Percentiles rank a stretch among this genome's conserved stretches.
Conservation (phyloP, 2,329 filamentous ascomycete species). For the Microcyclosporella mali region DNA sequence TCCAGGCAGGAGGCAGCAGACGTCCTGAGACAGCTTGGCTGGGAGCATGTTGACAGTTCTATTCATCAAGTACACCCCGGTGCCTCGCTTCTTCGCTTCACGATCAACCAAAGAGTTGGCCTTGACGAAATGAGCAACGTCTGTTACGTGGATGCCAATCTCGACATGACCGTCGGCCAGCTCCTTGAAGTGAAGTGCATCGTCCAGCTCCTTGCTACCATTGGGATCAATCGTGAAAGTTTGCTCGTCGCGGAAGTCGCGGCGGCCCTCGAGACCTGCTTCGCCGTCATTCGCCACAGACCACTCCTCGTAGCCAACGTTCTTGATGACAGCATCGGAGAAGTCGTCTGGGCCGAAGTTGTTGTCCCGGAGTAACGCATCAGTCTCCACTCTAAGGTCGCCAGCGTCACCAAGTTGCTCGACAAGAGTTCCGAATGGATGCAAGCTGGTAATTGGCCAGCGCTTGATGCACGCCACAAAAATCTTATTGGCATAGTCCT, state of each 20-base stretch:
- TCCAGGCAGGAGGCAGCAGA: constrained; percentile 81
- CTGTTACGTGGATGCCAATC: constrained; percentile 89
- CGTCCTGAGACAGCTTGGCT: constrained; percentile 72
- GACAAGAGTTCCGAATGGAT: constrained; percentile 94
- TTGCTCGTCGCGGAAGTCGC: constrained; percentile 83
- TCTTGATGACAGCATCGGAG: constrained; percentile 90
- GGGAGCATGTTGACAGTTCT: constrained; percentile 83
- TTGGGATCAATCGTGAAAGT: constrained; percentile 91
- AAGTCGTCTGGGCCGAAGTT: constrained; percentile 98
- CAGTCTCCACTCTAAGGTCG: constrained; percentile 93
- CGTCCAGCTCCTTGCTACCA: constrained; percentile 79
- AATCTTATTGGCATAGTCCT: constrained; percentile 94
- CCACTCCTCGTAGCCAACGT: constrained; percentile 89
- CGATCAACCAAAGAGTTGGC: constrained; percentile 90
- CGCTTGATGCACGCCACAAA: constrained; percentile 99
- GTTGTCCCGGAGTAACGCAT: constrained; percentile 94
- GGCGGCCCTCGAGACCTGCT: constrained; percentile 63
- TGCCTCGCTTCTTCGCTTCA: constrained; percentile 96
- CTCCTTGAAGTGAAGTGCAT: constrained; percentile 86
- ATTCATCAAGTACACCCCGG: constrained; percentile 90
- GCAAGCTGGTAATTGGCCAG: constrained; percentile 98
- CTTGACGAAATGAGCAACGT: constrained; percentile 96
- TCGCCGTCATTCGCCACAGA: constrained; percentile 78
- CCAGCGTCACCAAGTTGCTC: constrained; percentile 97
- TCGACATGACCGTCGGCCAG: constrained; percentile 80